Base-by-base conservation (phyloP, 345 rosid species). In the Abelmoschus esculentus region DNA sequence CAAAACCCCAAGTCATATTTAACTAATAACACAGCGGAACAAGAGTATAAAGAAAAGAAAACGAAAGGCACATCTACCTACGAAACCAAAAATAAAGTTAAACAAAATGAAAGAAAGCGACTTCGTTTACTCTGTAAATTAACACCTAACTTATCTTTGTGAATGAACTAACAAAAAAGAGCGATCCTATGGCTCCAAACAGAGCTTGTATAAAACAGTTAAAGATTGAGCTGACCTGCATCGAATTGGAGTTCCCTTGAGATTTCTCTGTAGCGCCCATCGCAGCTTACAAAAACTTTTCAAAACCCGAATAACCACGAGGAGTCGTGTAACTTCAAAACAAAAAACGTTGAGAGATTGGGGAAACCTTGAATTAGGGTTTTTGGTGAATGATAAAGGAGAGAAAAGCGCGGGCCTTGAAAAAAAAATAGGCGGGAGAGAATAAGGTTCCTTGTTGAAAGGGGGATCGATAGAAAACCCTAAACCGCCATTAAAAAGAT, bases 221-320 rank as follows among this genome's bases (percentile, higher is more conserved):
- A 22, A 22, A 22, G 26, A 15, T 74, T 14, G 26, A 58, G 74
- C 86, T 69, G 4, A 90, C 98, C 96, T 92, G 96, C 93, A 93
- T 79, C 84, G 96, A 76, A 83, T 87, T 91, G 72, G 89, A 72
- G 75, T 81, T 85, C 34, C 89, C 70, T 78, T 87, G 89, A 7
- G 89, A 86, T 81, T 93, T 93, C 76, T 91, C 98, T 54, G 74
- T 88, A 29, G 83, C 91, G 84, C 91, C 97, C 98, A 93, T 93
- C 75, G 72, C 81, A 73, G 72, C 79, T 76, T 52, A 70, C 79
- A 72, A 53, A 62, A 80, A 14, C 71, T 61, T 72, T 76, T 70
- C 70, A 12, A 69, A 72, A 47, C 77, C 58, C 69, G 13, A 73
- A 71, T 7, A 42, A 44, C 31, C 57, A 69, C 62, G 17, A 52